phyloP scores from a whole-genome alignment of 192 early-diverging fungal genomes.

The Chytriomyces sp. region DNA sequence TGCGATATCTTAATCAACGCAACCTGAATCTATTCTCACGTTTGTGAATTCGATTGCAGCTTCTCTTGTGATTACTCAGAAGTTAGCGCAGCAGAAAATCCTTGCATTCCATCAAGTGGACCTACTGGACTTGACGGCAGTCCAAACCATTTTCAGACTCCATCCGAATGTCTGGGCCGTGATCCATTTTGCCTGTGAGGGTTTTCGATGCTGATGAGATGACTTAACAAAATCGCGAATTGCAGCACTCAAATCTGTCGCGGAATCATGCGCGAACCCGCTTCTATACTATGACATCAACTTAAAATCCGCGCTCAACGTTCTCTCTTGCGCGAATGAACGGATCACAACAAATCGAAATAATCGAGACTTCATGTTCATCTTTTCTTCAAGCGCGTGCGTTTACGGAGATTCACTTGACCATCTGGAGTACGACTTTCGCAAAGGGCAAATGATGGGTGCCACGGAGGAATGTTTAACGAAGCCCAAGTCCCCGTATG shows the following conservation, averaged over 20 bases:
- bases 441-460: conserved; percentile 45
- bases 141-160: conserved; percentile 66
- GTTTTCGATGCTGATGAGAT: neutral
- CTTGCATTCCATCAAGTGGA: conserved; percentile 76
- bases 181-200: conserved; percentile 34
- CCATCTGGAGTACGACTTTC: conserved; percentile 49
- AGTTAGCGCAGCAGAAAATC: conserved; percentile 17
- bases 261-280: conserved; percentile 75
- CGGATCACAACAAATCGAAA: conserved; percentile 46
- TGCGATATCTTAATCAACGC: neutral
- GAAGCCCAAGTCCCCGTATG: conserved; percentile 78
- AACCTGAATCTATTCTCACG: neutral
- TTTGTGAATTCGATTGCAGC: conserved; percentile 42
- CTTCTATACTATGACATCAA: conserved; percentile 85
- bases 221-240: neutral
- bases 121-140: conserved; percentile 60
- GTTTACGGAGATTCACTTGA: conserved; percentile 64
- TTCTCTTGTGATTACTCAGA: conserved; percentile 14
- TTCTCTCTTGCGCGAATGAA: conserved; percentile 59
- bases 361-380: conserved; percentile 72
- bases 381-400: conserved; percentile 85
- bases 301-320: conserved; percentile 73
- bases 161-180: conserved; percentile 32
- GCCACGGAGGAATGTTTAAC: conserved; percentile 74
- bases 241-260: conserved; percentile 67